phyloP scores from a whole-genome alignment of 2,329 filamentous ascomycete genomes.

The Aspergillus hiratsukae region DNA sequence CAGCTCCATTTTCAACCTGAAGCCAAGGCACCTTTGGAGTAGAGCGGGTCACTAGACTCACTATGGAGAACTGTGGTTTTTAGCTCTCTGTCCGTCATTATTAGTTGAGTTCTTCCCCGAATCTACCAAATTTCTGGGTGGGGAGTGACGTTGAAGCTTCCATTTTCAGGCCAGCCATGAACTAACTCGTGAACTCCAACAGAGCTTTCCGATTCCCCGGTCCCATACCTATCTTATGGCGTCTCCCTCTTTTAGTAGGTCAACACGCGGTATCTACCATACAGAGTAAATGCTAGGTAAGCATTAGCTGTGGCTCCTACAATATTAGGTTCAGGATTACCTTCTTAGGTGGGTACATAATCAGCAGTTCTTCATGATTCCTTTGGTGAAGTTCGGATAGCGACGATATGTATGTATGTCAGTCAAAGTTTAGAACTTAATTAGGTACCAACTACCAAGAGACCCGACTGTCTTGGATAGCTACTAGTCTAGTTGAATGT shows the following conservation, averaged over 20 bases:
- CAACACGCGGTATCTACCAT: not conserved
- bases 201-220: slow-evolving; percentile 11
- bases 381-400: too few relatives aligned
- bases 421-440: too few relatives aligned
- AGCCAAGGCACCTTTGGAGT: not conserved
- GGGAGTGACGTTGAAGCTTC: not conserved
- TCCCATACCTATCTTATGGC: slow-evolving; percentile 2
- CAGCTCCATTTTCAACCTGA: not conserved
- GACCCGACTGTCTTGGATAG: too few relatives aligned
- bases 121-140: not conserved
- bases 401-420: too few relatives aligned
- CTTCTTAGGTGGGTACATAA: too few relatives aligned
- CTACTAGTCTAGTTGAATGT: too few relatives aligned
- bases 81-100: not conserved
- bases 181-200: not conserved
- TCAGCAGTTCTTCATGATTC: too few relatives aligned
- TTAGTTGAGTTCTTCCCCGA: not conserved
- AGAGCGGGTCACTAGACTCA: not conserved
- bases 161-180: not conserved
- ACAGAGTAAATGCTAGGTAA: not conserved
- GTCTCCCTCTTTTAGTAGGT: not conserved
- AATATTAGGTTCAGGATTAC: too few relatives aligned
- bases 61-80: too few relatives aligned
- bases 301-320: too few relatives aligned
- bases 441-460: too few relatives aligned